These are phyloP conservation scores for Plectranthus barbatus DNA, from an alignment of 257 asterid species.

Conservation along the genomic window DNA sequence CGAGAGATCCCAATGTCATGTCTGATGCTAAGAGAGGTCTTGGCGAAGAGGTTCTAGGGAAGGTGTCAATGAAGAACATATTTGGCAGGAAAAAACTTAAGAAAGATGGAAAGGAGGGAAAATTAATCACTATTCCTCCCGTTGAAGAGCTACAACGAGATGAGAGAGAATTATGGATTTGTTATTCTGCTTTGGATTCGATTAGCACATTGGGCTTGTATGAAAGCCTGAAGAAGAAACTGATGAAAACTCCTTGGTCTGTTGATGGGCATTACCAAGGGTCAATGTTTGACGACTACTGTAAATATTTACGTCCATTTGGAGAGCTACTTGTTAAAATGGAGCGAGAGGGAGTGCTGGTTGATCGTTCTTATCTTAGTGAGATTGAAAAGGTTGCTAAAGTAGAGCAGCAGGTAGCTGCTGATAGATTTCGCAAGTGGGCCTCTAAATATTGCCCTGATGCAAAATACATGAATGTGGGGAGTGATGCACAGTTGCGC, in stretches of 20 bases:
- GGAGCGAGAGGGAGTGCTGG: conserved; percentile 95
- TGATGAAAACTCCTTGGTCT: conserved; percentile 48
- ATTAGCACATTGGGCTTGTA: conserved; percentile 84
- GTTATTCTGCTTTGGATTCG: conserved; percentile 88
- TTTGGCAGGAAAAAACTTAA: conserved; percentile 69
- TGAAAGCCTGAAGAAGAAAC: conserved; percentile 70
- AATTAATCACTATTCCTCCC: conserved; percentile 61
- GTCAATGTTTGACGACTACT: conserved; percentile 68
- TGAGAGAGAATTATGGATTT: conserved; percentile 76
- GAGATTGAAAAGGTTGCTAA: conserved; percentile 84
- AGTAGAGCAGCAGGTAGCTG: conserved; percentile 76
- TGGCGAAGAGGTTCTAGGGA: conserved; percentile 66
- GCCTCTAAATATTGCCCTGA: conserved; percentile 82
- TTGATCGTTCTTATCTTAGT: conserved; percentile 82
- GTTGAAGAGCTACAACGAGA: conserved; percentile 78
- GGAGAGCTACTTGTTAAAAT: conserved; percentile 87
- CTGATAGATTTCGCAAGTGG: conserved; percentile 85
- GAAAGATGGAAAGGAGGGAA: conserved; percentile 90
- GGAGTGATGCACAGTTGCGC: conserved; percentile 92
- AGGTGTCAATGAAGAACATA: conserved; percentile 86
- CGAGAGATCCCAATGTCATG: conserved; percentile 64
- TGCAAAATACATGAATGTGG: conserved; percentile 83
- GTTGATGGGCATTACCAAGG: conserved; percentile 69
- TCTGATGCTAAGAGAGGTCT: conserved; percentile 49
- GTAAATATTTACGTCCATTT: conserved; percentile 74